phyloP scores from a whole-genome alignment of 805 yeast genomes.

The Kodamaea kakaduensis region DNA sequence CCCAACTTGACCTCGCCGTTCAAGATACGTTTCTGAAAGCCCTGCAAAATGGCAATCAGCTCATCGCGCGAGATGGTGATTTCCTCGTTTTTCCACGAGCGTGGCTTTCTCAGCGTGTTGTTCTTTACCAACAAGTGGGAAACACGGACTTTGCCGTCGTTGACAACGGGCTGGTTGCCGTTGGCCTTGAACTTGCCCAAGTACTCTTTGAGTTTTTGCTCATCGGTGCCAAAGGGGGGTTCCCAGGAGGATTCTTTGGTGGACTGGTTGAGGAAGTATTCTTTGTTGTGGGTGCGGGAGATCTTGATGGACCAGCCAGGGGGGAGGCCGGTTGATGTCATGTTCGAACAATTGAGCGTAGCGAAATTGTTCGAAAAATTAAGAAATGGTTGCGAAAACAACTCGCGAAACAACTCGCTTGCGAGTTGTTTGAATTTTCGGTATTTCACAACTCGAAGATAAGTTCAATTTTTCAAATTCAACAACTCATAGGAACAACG shows the following conservation, averaged over 20 bases:
- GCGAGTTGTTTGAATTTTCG: no score
- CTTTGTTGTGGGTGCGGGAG: slow-evolving; percentile 77
- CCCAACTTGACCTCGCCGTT: slow-evolving; percentile 63
- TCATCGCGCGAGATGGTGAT: slow-evolving; percentile 82
- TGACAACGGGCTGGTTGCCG: slow-evolving; percentile 44
- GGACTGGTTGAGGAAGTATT: slow-evolving; percentile 71
- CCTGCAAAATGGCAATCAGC: slow-evolving; percentile 61
- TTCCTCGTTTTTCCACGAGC: slow-evolving; percentile 78
- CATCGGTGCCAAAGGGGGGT: slow-evolving; percentile 81
- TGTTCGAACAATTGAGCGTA: no score
- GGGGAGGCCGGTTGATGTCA: slow-evolving; percentile 69
- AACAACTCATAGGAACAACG: no score
- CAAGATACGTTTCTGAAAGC: slow-evolving; percentile 53
- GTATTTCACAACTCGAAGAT: no score
- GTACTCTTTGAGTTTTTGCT: slow-evolving; percentile 53
- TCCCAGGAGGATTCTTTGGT: slow-evolving; percentile 84
- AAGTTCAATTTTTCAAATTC: no score
- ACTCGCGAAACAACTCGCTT: no score
- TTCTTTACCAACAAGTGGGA: slow-evolving; percentile 84
- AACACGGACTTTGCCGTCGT: slow-evolving; percentile 63
- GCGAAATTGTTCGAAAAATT: no score
- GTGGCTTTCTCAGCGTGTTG: slow-evolving; percentile 78
- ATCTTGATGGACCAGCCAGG: slow-evolving; percentile 76
- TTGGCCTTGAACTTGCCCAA: slow-evolving; percentile 36
- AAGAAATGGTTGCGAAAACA: no score